These are phyloP conservation scores for Ceriops zippeliana DNA, from an alignment of 345 rosid species.

Conservation along the genomic window DNA sequence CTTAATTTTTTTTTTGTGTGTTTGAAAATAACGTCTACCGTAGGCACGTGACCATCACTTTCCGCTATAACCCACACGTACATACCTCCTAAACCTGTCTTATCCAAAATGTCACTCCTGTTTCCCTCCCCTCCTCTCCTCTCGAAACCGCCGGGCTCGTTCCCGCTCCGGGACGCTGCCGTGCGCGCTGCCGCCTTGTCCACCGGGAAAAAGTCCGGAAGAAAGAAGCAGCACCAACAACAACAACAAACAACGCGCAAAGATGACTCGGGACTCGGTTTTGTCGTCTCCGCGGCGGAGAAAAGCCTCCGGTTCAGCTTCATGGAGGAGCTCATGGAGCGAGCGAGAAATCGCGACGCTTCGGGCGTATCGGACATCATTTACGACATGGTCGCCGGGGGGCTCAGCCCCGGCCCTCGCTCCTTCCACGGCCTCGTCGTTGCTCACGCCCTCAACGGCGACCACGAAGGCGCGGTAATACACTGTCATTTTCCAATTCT, in stretches of 20 bases:
- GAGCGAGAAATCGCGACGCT: slow-evolving; percentile 66
- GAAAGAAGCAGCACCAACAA: slow-evolving; percentile 14
- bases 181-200: slow-evolving; percentile 11
- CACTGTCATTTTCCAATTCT: not conserved
- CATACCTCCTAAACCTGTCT: slow-evolving; percentile 1
- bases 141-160: slow-evolving; percentile 4
- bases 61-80: not conserved
- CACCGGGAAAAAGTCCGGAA: slow-evolving; percentile 8
- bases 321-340: slow-evolving; percentile 92
- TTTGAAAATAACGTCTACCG: not conserved
- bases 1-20: no score
- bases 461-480: slow-evolving; percentile 81
- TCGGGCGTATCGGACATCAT: slow-evolving; percentile 70
- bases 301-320: slow-evolving; percentile 72
- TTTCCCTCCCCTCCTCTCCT: slow-evolving; percentile 11
- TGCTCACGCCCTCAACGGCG: slow-evolving; percentile 62
- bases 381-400: slow-evolving; percentile 95
- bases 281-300: slow-evolving; percentile 48
- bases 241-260: not conserved
- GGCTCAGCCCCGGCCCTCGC: slow-evolving; percentile 85
- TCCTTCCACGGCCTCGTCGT: slow-evolving; percentile 89
- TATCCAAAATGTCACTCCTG: slow-evolving; percentile 24
- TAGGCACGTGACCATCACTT: slow-evolving; percentile 9
- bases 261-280: not conserved
- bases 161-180: not conserved